phyloP scores from a whole-genome alignment of 2,329 filamentous ascomycete genomes.

The Alternaria triticimaculans region DNA sequence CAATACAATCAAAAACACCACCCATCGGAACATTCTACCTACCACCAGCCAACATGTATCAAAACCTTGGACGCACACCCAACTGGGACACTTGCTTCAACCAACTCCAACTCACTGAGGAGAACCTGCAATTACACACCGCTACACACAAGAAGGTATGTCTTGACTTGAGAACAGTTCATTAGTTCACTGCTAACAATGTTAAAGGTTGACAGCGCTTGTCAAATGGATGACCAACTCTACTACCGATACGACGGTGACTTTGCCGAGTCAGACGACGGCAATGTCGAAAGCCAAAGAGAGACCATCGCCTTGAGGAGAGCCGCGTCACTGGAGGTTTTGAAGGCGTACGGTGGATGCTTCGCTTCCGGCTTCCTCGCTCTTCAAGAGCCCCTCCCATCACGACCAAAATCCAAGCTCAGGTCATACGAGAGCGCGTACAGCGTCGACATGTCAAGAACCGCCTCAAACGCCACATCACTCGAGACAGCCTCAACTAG shows the following conservation, averaged over 20 bases:
- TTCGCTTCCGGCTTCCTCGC: constrained; percentile 41
- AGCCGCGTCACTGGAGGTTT: constrained; percentile 35
- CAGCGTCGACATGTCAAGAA: constrained; percentile 28
- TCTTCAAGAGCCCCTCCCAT: constrained; percentile 31
- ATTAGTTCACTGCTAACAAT: constrained; percentile 10
- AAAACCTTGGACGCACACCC: constrained; percentile 14
- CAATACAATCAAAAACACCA: neutral
- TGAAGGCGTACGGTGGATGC: constrained; percentile 43
- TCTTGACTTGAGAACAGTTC: neutral
- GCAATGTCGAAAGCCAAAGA: constrained; percentile 22
- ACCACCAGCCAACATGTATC: constrained; percentile 14
- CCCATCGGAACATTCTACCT: neutral
- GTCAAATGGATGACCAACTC: constrained; percentile 20
- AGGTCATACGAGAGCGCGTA: constrained; percentile 31
- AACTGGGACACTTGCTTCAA: constrained; percentile 17
- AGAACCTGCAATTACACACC: constrained; percentile 42
- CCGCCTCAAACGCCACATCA: constrained; percentile 35
- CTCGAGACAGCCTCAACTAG: constrained; percentile 17
- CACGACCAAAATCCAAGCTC: constrained; percentile 25
- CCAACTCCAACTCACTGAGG: constrained; percentile 33
- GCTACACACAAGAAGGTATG: constrained; percentile 32
- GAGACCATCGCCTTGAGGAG: constrained; percentile 30
- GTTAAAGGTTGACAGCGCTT: constrained; percentile 9
- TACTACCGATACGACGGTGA: constrained; percentile 29
- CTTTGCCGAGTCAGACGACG: constrained; percentile 30